phyloP scores from a whole-genome alignment of 345 rosid species.

The Hirschfeldia incana region DNA sequence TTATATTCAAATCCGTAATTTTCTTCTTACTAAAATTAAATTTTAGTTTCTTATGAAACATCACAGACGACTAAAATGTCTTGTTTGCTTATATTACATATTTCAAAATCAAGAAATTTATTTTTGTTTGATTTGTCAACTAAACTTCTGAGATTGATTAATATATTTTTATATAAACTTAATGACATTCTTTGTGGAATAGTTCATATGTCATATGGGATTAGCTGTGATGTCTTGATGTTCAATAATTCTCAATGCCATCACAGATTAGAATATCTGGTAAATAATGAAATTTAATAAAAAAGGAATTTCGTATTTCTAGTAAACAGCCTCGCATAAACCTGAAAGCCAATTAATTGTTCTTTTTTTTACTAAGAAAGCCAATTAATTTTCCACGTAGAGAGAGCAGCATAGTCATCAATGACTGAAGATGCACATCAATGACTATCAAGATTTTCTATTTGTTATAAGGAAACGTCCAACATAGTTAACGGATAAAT shows the following conservation, averaged over 20 bases:
- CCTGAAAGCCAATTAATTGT: not conserved
- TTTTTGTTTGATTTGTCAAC: not conserved
- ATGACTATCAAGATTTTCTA: not conserved
- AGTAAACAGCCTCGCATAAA: not conserved
- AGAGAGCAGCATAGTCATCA: not conserved
- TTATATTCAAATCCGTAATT: too few species aligned
- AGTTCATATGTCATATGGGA: slow-evolving; percentile 26
- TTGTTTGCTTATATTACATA: too few species aligned
- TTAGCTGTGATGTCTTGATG: slow-evolving; percentile 23
- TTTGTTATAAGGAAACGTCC: not conserved
- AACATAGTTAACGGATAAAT: not conserved
- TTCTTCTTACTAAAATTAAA: too few species aligned
- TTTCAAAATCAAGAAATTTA: too few species aligned
- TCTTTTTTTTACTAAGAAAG: too few species aligned
- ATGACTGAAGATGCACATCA: not conserved
- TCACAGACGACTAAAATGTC: too few species aligned
- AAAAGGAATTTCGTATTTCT: not conserved
- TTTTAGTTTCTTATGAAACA: too few species aligned
- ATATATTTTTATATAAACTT: not conserved
- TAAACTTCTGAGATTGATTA: not conserved
- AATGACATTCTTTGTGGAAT: not conserved
- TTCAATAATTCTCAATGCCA: not conserved
- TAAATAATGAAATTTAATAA: not conserved
- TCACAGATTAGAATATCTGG: not conserved
- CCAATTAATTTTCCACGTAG: not conserved